Conservation (phyloP, 768 basidiomycete species). For the Lactifluus rugatus region DNA sequence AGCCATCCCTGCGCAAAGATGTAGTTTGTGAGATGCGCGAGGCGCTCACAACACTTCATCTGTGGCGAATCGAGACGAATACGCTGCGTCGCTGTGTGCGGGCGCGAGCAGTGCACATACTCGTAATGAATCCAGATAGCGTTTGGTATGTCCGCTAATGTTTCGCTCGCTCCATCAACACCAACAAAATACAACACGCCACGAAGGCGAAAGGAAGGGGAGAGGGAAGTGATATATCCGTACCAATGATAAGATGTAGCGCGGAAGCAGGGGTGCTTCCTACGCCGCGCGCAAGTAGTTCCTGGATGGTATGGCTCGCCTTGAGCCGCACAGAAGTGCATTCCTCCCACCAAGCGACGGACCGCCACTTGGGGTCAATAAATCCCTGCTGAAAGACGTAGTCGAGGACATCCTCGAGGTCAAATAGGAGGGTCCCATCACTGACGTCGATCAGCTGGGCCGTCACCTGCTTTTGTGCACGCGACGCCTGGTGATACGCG, state of each 20-base stretch:
- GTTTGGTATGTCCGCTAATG: constrained; percentile 35
- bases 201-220: background rate
- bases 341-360: constrained; percentile 38
- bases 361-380: constrained; percentile 34
- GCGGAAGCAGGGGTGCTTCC: constrained; percentile 37
- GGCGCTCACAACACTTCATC: constrained; percentile 28
- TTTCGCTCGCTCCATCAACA: too few relatives aligned
- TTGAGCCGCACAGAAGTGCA: constrained; percentile 32
- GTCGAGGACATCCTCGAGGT: constrained; percentile 42
- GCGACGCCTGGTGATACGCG: constrained; percentile 39
- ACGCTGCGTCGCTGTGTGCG: constrained; percentile 33
- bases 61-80: constrained; percentile 30
- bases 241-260: constrained; percentile 37
- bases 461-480: constrained; percentile 32
- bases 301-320: constrained; percentile 29
- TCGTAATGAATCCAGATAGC: constrained; percentile 38
- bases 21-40: constrained; percentile 40
- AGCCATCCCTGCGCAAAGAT: constrained; percentile 35
- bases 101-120: constrained; percentile 28
- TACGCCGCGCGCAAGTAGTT: constrained; percentile 28
- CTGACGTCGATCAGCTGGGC: constrained; percentile 41
- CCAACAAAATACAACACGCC: too few relatives aligned
- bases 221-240: too few relatives aligned
- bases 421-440: constrained; percentile 31
- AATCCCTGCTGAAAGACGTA: constrained; percentile 38